Conservation (phyloP, 352 stramenopile genomes). For the Phytophthora vignae region DNA sequence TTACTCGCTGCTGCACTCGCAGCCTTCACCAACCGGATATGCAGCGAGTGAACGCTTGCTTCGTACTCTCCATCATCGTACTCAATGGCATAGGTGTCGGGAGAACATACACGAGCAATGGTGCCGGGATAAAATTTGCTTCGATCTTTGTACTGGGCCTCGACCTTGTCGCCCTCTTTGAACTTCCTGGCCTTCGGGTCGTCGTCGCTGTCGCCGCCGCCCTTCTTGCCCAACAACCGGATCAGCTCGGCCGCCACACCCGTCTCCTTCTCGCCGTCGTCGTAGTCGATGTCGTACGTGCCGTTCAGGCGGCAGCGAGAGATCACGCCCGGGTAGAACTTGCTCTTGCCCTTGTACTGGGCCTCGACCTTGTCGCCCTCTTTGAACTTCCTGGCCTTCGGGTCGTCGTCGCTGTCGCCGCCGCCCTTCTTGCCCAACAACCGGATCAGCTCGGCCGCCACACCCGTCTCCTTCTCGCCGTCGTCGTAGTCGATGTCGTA, state of each 20-base stretch:
- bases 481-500: conserved; percentile 24
- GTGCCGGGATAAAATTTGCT: conserved; percentile 19
- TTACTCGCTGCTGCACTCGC: conserved; percentile 2
- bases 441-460: conserved; percentile 18
- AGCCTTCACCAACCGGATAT: conserved; percentile 32
- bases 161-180: conserved; percentile 17
- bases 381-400: conserved; percentile 22
- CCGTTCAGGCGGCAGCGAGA: conserved; percentile 9
- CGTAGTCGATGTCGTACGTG: conserved; percentile 21
- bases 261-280: conserved; percentile 19
- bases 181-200: conserved; percentile 15
- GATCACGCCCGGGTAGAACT: conserved; percentile 15
- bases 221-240: conserved; percentile 3
- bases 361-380: conserved; percentile 21
- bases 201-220: conserved; percentile 9
- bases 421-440: conserved; percentile 8
- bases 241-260: conserved; percentile 18
- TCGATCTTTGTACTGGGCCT: conserved; percentile 13
- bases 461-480: conserved; percentile 21
- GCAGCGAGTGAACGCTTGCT: conserved; percentile 36
- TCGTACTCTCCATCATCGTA: conserved; percentile 41
- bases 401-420: conserved; percentile 12
- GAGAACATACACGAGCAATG: conserved; percentile 7
- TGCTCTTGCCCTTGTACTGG: conserved; percentile 22
- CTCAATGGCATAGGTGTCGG: conserved; percentile 19